Conservation (phyloP, 805 yeast species). For the Candida tibetensis region DNA sequence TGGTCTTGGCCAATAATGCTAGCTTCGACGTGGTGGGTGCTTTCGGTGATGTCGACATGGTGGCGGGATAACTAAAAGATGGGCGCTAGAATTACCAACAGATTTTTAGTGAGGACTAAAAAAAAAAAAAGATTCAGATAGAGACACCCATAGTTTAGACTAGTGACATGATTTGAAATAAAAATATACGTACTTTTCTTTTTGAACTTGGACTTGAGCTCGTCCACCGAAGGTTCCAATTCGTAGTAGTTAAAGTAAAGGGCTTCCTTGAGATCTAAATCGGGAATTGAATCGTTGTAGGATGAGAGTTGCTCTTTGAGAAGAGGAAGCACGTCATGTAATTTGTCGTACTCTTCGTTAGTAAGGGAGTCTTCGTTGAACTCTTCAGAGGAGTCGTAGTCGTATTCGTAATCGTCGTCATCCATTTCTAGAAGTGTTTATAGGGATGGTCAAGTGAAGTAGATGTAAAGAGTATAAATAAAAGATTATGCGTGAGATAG, state of each 20-base stretch:
- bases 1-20: slow-evolving; percentile 47
- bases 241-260: slow-evolving; percentile 61
- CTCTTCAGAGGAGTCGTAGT: slow-evolving; percentile 26
- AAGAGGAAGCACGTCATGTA: slow-evolving; percentile 43
- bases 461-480: neutral
- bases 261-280: slow-evolving; percentile 52
- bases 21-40: slow-evolving; percentile 25
- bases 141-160: no score
- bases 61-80: neutral
- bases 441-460: no score
- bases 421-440: no score
- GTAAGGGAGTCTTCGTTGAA: slow-evolving; percentile 38
- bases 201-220: slow-evolving; percentile 36
- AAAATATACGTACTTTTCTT: slow-evolving; percentile 49
- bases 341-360: slow-evolving; percentile 41
- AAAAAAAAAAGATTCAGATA: no score
- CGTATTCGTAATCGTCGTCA: slow-evolving; percentile 26
- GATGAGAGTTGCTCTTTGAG: slow-evolving; percentile 36
- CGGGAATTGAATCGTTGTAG: slow-evolving; percentile 45
- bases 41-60: neutral
- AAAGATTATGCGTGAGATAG: neutral
- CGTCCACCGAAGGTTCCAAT: slow-evolving; percentile 48
- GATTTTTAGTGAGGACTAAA: no score
- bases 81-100: neutral
- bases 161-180: no score